These are phyloP conservation scores for Andrographis paniculata DNA, from an alignment of 305 asterid genomes.

Conservation along the genomic window DNA sequence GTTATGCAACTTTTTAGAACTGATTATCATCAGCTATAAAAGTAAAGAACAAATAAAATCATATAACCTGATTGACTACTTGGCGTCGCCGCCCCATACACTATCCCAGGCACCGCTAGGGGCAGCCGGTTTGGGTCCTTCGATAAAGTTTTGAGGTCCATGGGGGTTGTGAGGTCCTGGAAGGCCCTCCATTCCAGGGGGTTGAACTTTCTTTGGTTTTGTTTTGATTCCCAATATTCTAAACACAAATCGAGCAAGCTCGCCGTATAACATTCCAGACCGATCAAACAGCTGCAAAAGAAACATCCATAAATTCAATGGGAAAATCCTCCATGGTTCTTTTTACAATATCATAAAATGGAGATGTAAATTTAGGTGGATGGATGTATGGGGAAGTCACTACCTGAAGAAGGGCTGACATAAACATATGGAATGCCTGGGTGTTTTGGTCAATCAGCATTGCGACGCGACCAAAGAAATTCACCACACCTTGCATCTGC, in stretches of 20 bases:
- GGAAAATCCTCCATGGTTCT: not conserved
- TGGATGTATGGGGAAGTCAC: slow-evolving; percentile 1
- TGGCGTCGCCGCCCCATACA: slow-evolving; percentile 67
- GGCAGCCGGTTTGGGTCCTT: slow-evolving; percentile 65
- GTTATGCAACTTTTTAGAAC: not conserved
- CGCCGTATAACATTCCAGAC: slow-evolving; percentile 88
- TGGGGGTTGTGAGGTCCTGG: slow-evolving; percentile 56
- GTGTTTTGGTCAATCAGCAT: slow-evolving; percentile 94
- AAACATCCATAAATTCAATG: not conserved
- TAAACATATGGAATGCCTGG: slow-evolving; percentile 96
- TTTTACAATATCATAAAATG: not conserved
- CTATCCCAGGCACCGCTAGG: slow-evolving; percentile 69
- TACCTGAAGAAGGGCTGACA: slow-evolving; percentile 97
- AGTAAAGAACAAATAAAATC: slow-evolving; percentile 9
- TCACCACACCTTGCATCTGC: slow-evolving; percentile 95
- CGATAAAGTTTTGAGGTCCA: slow-evolving; percentile 42
- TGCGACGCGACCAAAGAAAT: slow-evolving; percentile 81
- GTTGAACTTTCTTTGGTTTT: slow-evolving; percentile 47
- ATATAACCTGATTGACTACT: slow-evolving; percentile 12
- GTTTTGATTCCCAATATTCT: slow-evolving; percentile 71
- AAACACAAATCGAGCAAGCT: slow-evolving; percentile 91
- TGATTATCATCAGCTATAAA: not conserved
- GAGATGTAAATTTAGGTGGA: not conserved
- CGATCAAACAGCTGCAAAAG: slow-evolving; percentile 79
- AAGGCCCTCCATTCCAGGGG: slow-evolving; percentile 53